These are phyloP conservation scores for Nicotiana undulata DNA, from an alignment of 257 asterid genomes.

Conservation along the genomic window DNA sequence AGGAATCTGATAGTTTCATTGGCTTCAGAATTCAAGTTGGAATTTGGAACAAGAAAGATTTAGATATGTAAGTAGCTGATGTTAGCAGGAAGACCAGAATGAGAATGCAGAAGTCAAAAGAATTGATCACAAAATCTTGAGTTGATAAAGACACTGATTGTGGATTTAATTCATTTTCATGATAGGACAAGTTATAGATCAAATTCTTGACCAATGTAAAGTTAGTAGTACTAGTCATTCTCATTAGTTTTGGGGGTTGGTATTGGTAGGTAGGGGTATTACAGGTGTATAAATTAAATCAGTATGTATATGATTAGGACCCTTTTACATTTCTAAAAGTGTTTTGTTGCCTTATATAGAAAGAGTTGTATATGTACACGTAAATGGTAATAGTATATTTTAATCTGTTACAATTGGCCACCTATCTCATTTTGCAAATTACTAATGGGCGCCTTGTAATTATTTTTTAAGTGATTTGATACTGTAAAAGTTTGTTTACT, in stretches of 20 bases:
- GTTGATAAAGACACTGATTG: neutral
- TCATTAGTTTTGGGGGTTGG: neutral
- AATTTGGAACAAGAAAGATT: slow-evolving; percentile 8
- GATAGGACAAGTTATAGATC: slow-evolving; percentile 1
- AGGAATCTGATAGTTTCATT: slow-evolving; percentile 25
- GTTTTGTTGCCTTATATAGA: neutral
- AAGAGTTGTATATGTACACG: too few relatives aligned
- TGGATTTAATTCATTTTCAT: neutral
- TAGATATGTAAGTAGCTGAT: neutral
- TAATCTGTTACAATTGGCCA: too few relatives aligned
- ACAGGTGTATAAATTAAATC: neutral
- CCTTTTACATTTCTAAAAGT: neutral
- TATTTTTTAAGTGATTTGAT: too few relatives aligned
- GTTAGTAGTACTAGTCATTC: neutral
- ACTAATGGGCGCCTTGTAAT: too few relatives aligned
- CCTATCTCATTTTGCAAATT: too few relatives aligned
- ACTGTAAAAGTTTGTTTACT: too few relatives aligned
- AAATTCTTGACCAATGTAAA: neutral
- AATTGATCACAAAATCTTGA: neutral
- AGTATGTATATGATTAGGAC: neutral
- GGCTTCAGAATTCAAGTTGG: slow-evolving; percentile 19
- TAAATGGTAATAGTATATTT: too few relatives aligned
- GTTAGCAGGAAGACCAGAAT: neutral
- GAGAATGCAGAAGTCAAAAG: neutral
- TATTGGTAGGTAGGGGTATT: neutral